Base-by-base conservation (phyloP, 176 grass and related monocot species). In the Rhynchospora tenuis region DNA sequence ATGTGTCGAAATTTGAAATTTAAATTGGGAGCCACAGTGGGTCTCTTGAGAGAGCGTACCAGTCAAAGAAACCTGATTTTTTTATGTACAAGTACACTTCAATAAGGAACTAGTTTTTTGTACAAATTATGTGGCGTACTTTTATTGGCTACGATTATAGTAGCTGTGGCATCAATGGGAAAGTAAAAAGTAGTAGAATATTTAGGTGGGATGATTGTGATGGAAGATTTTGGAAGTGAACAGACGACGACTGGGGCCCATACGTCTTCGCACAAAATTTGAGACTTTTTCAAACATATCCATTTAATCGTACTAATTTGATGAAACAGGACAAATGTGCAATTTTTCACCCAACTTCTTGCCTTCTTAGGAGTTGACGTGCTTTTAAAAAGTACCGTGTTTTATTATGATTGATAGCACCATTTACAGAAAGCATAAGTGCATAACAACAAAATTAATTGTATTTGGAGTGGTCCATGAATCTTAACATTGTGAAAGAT, bases 1-100 rank as follows among this genome's bases (percentile, higher is more conserved):
- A 59, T 59, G 63, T 73, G 54, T 33, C 43, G 77, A 60, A 68
- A 20, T 98, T 94, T 88, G 90, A 94, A 98, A 98, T 91, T 98
- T 93, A 98, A 98, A 98, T 91, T 81, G 75, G 81, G 38, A 38
- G 43, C 20, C 43, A 76, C 78, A 31, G 73, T 74, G 54, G 50
- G 57, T 10, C 79, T n/a, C n/a, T n/a, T 23, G 11, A 55, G 20
- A n/a, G 83, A 46, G 83, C 58, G 54, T 64, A 46, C 3, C 13
- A 44, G 80, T 81, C 72, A 77, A 82, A 50, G 8, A 15, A 22
- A 10, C 59, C 4, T 6, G 23, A 75, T 28, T 75, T 8, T 28
- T 75, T 28, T 15, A 54, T n/a, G 28, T 17, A 33, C 31, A 29
- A 77, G 15, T 9, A 10, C 17, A 31, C 20, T 55, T 1, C 50